Percentiles rank a stretch among this genome's conserved stretches.
Conservation (phyloP, 148 eudicot species). For the Chenopodium album region DNA sequence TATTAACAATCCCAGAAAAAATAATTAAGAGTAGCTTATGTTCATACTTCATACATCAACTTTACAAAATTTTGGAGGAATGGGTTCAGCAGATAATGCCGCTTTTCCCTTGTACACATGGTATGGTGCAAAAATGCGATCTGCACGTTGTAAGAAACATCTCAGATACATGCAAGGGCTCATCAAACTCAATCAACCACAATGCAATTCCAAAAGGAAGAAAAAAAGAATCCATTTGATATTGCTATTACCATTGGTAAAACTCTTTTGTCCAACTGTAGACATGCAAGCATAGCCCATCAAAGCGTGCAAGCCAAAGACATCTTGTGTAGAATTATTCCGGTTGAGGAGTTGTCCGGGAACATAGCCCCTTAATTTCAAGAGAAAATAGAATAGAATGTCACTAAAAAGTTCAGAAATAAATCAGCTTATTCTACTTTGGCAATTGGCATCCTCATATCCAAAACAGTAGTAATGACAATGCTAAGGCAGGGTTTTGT, state of each 20-base stretch:
- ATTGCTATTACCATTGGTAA: slow-evolving; percentile 38
- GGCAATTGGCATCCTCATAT: background rate
- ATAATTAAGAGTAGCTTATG: background rate
- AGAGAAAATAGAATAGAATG: background rate
- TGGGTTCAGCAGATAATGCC: slow-evolving; percentile 65
- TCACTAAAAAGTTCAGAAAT: background rate
- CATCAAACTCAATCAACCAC: background rate
- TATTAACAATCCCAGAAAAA: background rate
- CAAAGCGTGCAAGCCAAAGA: slow-evolving; percentile 21
- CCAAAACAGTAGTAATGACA: background rate
- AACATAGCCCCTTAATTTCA: slow-evolving; percentile 10
- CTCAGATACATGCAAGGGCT: slow-evolving; percentile 25
- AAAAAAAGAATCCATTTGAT: background rate
- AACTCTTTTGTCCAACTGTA: slow-evolving; percentile 40
- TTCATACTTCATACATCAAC: slow-evolving; percentile 65
- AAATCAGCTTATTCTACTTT: too few species aligned
- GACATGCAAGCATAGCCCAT: slow-evolving; percentile 46
- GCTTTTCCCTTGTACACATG: slow-evolving; percentile 88
- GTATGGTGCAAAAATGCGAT: slow-evolving; percentile 53
- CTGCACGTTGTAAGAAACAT: slow-evolving; percentile 25
- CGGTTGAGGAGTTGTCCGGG: slow-evolving; percentile 8
- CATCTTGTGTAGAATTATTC: slow-evolving; percentile 11
- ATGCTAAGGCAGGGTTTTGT: background rate
- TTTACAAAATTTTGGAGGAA: slow-evolving; percentile 60
- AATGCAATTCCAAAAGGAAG: background rate